Evolutionary conservation across 208 protist genomes (phyloP), one percentile per base, ranked within the genome.

Genomic region (Crithidia expoeki): DNA sequence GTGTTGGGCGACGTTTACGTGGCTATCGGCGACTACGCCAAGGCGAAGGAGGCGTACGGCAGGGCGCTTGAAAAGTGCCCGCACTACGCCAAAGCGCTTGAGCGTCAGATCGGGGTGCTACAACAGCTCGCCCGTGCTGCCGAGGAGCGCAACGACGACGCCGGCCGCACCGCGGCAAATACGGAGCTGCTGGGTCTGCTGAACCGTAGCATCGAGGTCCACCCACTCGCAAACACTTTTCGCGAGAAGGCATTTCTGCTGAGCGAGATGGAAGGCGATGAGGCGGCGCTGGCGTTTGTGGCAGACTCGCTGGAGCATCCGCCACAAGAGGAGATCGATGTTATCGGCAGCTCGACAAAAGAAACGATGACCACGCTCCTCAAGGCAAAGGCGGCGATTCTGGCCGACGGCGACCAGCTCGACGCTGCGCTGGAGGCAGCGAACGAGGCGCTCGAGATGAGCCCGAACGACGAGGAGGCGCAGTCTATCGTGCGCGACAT

Each of bases 181-280:
- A 58, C 55, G 47, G 73, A 85, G 47, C 69, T 87, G 38, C 58
- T 91, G 56, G 23, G 14, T 60, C 70, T 91, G 36, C 55, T 97
- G 27, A 72, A 89, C 66, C 36, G 68, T 30, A 84, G 86, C 33
- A 89, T 94, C 60, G 82, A 81, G 30, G 81, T 90, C 10, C 92
- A 96, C 75, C 92, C 92, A 2, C 84, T 87, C 28, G 80, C 88
- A 12, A 82, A 76, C 50, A 76, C 89, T 28, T 72, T 94, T 32
- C 88, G 92, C 17, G 89, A 95, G 60, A 97, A 97, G 81, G 90
- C 92, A 10, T 97, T 97, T 56, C 58, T 97, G 46, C 73, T 95
- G 53, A 85, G 79, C 68, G 89, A 97, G 76, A 75, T 85, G 28
- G 64, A 83, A n/a, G 78, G 84, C 38, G 92, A 97, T 63, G 86